Evolutionary conservation across 176 grass and related monocot species (phyloP), one percentile per base, ranked within the genome.

Genomic region (Miscanthus lutarioriparius): DNA sequence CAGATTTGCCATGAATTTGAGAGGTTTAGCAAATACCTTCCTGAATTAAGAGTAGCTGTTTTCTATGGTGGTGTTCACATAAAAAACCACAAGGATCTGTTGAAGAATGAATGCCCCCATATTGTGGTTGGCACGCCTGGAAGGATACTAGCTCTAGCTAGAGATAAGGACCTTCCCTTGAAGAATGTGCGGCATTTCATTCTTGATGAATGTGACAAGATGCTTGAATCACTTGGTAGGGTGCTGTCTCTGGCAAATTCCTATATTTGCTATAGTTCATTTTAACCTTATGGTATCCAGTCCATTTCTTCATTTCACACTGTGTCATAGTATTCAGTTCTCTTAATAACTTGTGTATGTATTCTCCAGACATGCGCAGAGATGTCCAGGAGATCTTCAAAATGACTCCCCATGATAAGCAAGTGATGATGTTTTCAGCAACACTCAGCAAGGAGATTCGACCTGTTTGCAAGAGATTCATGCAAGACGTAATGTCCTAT

Each of bases 121-220:
- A 96, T 99, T 87, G 93, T 99, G 36, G 97, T 99, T 20, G 97
- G 97, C 22, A 99, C 97, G 6, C 85, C 89, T 71, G 89, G 89
- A 80, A 91, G 89, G 81, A 91, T 91, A 36, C 85, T 91, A 12
- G 89, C 89, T 77, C 90, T 99, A 35, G 84, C 90, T 13, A 95
- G 93, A 77, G 97, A 96, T 0, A 99, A 99, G 85, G 91, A 94
- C 79, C 93, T 99, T 63, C 92, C 91, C 70, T 85, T 99, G 84
- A 99, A 99, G 93, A 99, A 99, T 74, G 93, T 99, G 84, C 89
- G 97, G 84, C 97, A 96, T 88, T 99, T 96, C 90, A 99, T 99
- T 66, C 97, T 99, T 41, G 97, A 99, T 74, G 93, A 99, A 87
- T 99, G 96, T 53, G 96, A 99, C 49, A 99, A 99, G 89, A 96